phyloP scores from a whole-genome alignment of 179 eudicot genomes.

The Vitellaria paradoxa region DNA sequence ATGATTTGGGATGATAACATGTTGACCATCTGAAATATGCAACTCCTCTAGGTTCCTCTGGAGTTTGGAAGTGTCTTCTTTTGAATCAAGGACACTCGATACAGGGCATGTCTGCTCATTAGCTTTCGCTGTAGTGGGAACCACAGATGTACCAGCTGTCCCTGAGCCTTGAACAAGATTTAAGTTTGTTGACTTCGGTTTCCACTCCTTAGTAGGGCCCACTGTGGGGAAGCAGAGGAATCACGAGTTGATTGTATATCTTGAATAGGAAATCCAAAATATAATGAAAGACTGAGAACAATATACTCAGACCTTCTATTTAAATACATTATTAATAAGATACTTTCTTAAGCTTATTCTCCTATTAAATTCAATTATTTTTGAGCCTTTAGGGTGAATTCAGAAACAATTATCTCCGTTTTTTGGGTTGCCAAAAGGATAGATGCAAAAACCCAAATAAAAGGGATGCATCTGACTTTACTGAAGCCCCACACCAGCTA shows the following conservation, averaged over 20 bases:
- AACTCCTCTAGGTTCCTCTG: slow-evolving; percentile 56
- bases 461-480: not conserved
- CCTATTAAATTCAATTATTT: not conserved
- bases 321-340: not conserved
- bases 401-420: not conserved
- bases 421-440: not conserved
- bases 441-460: slow-evolving; percentile 1
- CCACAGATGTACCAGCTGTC: slow-evolving; percentile 35
- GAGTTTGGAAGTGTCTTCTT: slow-evolving; percentile 39
- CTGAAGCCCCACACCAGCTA: not conserved
- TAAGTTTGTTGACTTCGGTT: slow-evolving; percentile 53
- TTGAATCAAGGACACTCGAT: slow-evolving; percentile 31
- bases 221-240: slow-evolving; percentile 21
- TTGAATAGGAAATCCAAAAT: not conserved
- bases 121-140: slow-evolving; percentile 30
- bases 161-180: slow-evolving; percentile 42
- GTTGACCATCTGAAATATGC: slow-evolving; percentile 54
- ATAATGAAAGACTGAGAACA: slow-evolving; percentile 3
- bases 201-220: slow-evolving; percentile 77
- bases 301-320: not conserved
- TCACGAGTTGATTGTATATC: slow-evolving; percentile 10
- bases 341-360: not conserved
- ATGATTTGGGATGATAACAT: slow-evolving; percentile 86
- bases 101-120: slow-evolving; percentile 25
- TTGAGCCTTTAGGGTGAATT: not conserved